phyloP scores from a whole-genome alignment of 2,329 filamentous ascomycete species.

The Fusarium sp. region DNA sequence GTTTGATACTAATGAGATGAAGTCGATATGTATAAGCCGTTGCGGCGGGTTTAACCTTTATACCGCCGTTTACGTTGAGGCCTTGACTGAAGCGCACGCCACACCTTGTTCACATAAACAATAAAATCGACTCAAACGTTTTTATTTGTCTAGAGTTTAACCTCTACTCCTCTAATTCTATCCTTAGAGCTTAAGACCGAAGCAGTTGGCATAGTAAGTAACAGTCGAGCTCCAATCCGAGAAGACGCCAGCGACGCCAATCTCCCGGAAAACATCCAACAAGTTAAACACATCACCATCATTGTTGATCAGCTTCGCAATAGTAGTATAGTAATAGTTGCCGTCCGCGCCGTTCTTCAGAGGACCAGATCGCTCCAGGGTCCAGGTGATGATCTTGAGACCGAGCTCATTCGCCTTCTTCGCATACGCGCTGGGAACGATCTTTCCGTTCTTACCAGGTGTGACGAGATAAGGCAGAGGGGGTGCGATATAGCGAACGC shows the following conservation, averaged over 20 bases:
- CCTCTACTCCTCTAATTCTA: neutral
- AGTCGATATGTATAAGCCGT: neutral
- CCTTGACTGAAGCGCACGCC: neutral
- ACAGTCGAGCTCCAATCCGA: conserved; percentile 76
- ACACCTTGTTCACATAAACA: too few species aligned
- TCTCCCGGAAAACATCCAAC: conserved; percentile 71
- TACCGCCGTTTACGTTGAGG: neutral
- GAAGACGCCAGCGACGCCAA: conserved; percentile 71
- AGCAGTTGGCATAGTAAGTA: conserved; percentile 79
- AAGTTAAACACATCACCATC: conserved; percentile 75
- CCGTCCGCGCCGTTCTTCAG: conserved; percentile 60
- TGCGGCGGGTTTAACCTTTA: neutral
- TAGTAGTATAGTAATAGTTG: conserved; percentile 66
- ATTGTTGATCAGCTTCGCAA: conserved; percentile 64
- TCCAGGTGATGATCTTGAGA: conserved; percentile 75
- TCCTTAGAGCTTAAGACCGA: conserved; percentile 51
- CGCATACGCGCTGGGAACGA: conserved; percentile 73
- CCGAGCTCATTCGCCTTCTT: conserved; percentile 67
- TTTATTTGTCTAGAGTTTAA: neutral
- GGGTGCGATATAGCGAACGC: conserved; percentile 71
- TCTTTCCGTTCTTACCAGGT: conserved; percentile 58
- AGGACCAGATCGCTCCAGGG: conserved; percentile 72
- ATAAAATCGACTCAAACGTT: neutral
- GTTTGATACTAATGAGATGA: accelerated
- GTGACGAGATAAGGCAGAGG: conserved; percentile 71